phyloP scores from a whole-genome alignment of 768 basidiomycete species.

The Tubosaeta sp. region DNA sequence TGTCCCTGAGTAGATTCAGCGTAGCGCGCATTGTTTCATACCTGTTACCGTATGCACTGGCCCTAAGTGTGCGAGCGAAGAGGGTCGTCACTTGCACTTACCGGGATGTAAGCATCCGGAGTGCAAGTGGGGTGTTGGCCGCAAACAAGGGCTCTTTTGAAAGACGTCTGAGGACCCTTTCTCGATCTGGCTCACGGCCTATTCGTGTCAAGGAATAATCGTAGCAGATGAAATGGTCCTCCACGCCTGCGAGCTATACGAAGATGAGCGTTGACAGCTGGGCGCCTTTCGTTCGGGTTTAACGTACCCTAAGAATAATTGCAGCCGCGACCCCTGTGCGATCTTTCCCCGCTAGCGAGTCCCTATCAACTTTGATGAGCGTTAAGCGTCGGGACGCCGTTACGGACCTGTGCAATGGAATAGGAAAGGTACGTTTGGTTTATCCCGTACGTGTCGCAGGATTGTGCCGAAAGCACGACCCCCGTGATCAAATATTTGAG shows the following conservation, averaged over 20 bases:
- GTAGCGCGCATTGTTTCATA: constrained; percentile 76
- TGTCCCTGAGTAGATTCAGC: constrained; percentile 52
- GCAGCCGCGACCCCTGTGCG: constrained; percentile 76
- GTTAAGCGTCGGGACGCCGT: background rate
- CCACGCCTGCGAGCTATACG: constrained; percentile 65
- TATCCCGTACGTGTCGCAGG: constrained; percentile 69
- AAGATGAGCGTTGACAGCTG: background rate
- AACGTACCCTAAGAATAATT: constrained; percentile 58
- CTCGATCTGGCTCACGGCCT: constrained; percentile 75
- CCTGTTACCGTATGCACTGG: constrained; percentile 32
- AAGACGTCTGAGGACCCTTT: constrained; percentile 64
- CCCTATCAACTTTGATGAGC: background rate
- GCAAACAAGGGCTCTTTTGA: constrained; percentile 70
- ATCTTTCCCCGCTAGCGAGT: constrained; percentile 66
- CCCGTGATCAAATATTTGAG: constrained; percentile 75
- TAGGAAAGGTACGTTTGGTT: constrained; percentile 57
- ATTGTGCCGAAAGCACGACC: constrained; percentile 66
- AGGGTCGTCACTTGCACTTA: constrained; percentile 21
- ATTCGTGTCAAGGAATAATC: constrained; percentile 78
- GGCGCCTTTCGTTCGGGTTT: background rate
- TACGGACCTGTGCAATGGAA: constrained; percentile 72
- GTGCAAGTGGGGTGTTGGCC: constrained; percentile 65
- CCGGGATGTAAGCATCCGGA: constrained; percentile 84
- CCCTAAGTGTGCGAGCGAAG: background rate
- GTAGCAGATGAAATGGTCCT: constrained; percentile 56